phyloP scores from a whole-genome alignment of 2,329 filamentous ascomycete genomes.

The Gaeumannomyces sp. region DNA sequence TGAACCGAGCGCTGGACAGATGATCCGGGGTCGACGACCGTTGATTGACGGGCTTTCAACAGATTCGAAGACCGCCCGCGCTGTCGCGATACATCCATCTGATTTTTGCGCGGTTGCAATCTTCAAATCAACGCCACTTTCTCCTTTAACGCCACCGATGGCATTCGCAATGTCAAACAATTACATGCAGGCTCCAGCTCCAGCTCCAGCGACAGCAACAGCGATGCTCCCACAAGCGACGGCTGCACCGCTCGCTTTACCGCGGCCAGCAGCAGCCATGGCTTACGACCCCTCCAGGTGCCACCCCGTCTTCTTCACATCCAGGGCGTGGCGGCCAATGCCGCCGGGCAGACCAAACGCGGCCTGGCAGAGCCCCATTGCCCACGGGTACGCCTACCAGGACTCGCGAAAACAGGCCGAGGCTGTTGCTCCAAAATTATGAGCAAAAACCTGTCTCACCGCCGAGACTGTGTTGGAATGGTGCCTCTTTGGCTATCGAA shows the following conservation, averaged over 20 bases:
- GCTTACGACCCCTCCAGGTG: slow-evolving; percentile 50
- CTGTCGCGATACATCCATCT: background rate
- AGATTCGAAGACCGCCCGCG: no score
- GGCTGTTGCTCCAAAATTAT: slow-evolving; percentile 30
- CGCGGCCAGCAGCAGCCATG: slow-evolving; percentile 18
- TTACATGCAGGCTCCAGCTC: slow-evolving; percentile 5
- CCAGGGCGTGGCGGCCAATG: slow-evolving; percentile 47
- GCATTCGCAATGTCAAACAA: background rate
- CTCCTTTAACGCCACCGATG: background rate
- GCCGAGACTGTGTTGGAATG: no score
- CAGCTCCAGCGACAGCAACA: slow-evolving; percentile 8
- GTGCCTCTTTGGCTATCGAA: no score
- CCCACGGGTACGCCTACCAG: slow-evolving; percentile 55
- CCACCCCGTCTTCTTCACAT: slow-evolving; percentile 74
- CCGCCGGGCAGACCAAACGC: slow-evolving; percentile 18
- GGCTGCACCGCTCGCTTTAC: background rate
- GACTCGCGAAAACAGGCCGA: slow-evolving; percentile 29
- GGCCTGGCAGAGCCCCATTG: slow-evolving; percentile 41
- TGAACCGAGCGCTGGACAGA: background rate
- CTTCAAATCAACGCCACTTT: background rate
- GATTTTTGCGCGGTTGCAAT: background rate
- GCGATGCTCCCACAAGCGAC: slow-evolving; percentile 1
- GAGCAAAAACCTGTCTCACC: slow-evolving; percentile 13
- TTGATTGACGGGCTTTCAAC: background rate
- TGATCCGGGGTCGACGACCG: background rate